Conservation (phyloP, 2,329 filamentous ascomycete genomes). For the Claviceps lovelessii region DNA sequence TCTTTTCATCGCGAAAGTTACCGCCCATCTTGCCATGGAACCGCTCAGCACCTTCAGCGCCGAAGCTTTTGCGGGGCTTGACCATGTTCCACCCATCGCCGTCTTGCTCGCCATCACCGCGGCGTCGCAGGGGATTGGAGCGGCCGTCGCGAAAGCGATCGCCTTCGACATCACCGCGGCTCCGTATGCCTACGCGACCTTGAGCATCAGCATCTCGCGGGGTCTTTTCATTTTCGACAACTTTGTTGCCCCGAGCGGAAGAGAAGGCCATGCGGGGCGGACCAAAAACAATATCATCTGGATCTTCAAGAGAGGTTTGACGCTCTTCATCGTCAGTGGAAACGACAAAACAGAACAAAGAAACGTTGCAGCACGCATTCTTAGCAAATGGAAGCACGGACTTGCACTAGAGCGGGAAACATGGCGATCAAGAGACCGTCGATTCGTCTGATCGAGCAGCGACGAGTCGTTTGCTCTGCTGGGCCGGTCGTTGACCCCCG, state of each 20-base stretch:
- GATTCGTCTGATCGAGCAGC: slow-evolving; percentile 34
- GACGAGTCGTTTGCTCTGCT: slow-evolving; percentile 31
- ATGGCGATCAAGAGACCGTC: slow-evolving; percentile 40
- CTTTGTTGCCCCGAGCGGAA: slow-evolving; percentile 49
- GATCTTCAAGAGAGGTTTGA: slow-evolving; percentile 27
- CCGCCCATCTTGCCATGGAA: slow-evolving; percentile 53
- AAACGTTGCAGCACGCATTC: background rate
- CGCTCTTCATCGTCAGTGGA: background rate
- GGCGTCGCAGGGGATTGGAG: slow-evolving; percentile 35
- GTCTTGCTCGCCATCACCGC: slow-evolving; percentile 43
- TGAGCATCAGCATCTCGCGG: slow-evolving; percentile 35
- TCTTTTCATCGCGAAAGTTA: slow-evolving; percentile 27
- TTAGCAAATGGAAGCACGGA: slow-evolving; percentile 23
- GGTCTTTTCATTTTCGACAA: slow-evolving; percentile 38
- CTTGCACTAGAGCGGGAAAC: slow-evolving; percentile 42
- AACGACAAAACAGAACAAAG: background rate
- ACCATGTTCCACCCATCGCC: slow-evolving; percentile 62
- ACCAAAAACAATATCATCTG: slow-evolving; percentile 73
- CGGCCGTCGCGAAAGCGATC: slow-evolving; percentile 36
- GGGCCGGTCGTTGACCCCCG: slow-evolving; percentile 25
- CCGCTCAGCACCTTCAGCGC: slow-evolving; percentile 56
- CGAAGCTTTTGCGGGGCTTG: slow-evolving; percentile 60
- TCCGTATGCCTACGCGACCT: slow-evolving; percentile 46
- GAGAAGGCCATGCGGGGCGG: slow-evolving; percentile 73
- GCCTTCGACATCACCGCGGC: slow-evolving; percentile 35